These are phyloP conservation scores for Torrubiella hemipterigena DNA, from an alignment of 2,329 filamentous ascomycete species.

Conservation along the genomic window DNA sequence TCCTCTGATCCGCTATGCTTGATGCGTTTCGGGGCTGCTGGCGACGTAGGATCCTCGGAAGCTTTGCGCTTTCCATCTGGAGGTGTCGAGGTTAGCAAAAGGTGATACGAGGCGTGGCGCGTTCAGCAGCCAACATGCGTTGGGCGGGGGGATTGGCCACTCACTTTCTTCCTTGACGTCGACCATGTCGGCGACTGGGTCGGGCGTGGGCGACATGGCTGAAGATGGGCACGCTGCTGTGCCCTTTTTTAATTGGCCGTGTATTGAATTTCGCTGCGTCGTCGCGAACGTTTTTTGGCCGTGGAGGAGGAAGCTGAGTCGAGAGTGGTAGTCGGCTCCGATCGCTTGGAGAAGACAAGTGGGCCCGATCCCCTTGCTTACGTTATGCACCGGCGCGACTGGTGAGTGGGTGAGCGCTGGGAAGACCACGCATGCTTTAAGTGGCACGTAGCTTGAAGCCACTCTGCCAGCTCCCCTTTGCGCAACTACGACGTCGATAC, in stretches of 20 bases:
- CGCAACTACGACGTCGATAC: too few species aligned
- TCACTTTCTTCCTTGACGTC: slow-evolving; percentile 27
- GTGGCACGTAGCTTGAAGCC: too few species aligned
- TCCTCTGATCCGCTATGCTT: slow-evolving; percentile 34
- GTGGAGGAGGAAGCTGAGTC: not conserved
- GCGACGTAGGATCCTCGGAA: slow-evolving; percentile 49
- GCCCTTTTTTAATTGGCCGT: too few species aligned
- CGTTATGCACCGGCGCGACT: slow-evolving; percentile 14
- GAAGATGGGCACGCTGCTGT: too few species aligned
- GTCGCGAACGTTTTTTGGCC: not conserved
- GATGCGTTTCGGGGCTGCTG: slow-evolving; percentile 51
- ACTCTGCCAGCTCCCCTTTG: too few species aligned
- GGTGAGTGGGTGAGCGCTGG: too few species aligned
- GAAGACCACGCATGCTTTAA: too few species aligned
- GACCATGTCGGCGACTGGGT: slow-evolving; percentile 13
- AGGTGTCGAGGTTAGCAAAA: slow-evolving; percentile 3
- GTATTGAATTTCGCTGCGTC: not conserved
- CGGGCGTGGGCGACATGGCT: too few species aligned
- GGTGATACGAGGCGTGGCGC: not conserved
- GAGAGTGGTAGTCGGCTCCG: not conserved
- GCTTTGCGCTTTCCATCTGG: slow-evolving; percentile 61
- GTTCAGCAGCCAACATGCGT: too few species aligned
- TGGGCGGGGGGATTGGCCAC: slow-evolving; percentile 8
- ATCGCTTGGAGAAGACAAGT: slow-evolving; percentile 10
- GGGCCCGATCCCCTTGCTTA: slow-evolving; percentile 18